Evolutionary conservation across 139 green algal species (phyloP).

Genomic region (Medakamo hakoo): DNA sequence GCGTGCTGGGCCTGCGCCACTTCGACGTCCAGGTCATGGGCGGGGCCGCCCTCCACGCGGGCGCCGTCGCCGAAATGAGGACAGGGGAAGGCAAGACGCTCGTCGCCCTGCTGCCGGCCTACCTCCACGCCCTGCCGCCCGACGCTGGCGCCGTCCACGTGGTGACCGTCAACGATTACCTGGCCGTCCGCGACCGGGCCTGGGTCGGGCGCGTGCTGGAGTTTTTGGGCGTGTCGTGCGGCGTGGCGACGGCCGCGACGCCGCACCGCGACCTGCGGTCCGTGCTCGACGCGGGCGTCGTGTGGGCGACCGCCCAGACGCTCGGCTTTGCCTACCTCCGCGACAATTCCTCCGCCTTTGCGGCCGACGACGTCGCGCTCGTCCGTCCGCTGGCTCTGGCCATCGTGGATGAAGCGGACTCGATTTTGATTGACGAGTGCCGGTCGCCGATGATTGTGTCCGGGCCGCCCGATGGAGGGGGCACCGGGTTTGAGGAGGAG

Average conservation of each 20-base stretch:
- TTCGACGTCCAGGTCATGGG: conserved; percentile 85
- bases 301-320: conserved; percentile 68
- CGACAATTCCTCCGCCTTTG: conserved; percentile 48
- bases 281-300: conserved; percentile 54
- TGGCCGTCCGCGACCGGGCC: conserved; percentile 60
- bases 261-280: conserved; percentile 3
- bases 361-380: conserved; percentile 12
- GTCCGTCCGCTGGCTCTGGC: conserved; percentile 48
- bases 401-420: conserved; percentile 77
- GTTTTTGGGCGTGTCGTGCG: conserved; percentile 65
- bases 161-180: conserved; percentile 88
- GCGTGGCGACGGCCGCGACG: conserved; percentile 27
- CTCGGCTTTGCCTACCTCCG: conserved; percentile 70
- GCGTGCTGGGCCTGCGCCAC: conserved; percentile 78
- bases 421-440: conserved; percentile 60
- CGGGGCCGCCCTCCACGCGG: conserved; percentile 82
- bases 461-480: too few species aligned
- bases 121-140: conserved; percentile 45
- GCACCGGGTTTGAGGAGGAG: too few species aligned
- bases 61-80: conserved; percentile 77
- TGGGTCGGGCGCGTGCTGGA: conserved; percentile 29
- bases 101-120: conserved; percentile 59
- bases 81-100: conserved; percentile 97
- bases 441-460: conserved; percentile 47
- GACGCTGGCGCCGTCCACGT: conserved; percentile 59